Evolutionary conservation across 164 flowering plant species (phyloP), one percentile per base, ranked within the genome.

Genomic region (Tinospora cordifolia): DNA sequence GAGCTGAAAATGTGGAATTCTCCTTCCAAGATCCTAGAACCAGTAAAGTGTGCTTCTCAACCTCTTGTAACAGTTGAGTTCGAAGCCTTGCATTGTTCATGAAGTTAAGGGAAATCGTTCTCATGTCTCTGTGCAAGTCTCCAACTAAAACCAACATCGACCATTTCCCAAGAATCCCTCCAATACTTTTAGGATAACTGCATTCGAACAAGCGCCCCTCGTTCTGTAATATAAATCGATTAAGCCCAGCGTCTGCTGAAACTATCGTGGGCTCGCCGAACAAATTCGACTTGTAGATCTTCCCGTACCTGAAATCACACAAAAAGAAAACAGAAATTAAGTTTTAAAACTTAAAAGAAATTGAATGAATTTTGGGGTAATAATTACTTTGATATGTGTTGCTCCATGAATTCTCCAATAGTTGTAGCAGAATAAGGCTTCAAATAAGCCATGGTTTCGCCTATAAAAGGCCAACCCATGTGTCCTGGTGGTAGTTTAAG

Each of bases 141-240:
- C 98, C 98, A 17, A 89, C 92, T 36, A 86, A 63, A 44, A 90
- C 97, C 69, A 93, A 68, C 97, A 93, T 89, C 0, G 98, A 93
- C 97, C 97, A 91, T 74, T 88, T 91, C 10, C 98, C 98, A 46
- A 93, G 87, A 58, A 93, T 91, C 34, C 93, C 95, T 8, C 90
- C 90, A 3, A 93, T 90, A 71, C 96, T 91, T 46, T 85, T 83
- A 8, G 98, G 98, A 65, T 93, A 93, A 77, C 97, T 89, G 69
- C 97, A 89, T 78, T 93, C 98, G 63, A 93, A 93, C 46, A 93
- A 66, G 38, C 83, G 75, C 65, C 98, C 98, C 71, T 93, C 98
- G 73, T 91, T 91, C 70, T 87, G 93, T 10, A 93, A 66, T 68
- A 93, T 84, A 70, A 80, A 88, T 40, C 88, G 78, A 67, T 93